Conservation (phyloP, 768 basidiomycete genomes). For the Agrocybe praecox region DNA sequence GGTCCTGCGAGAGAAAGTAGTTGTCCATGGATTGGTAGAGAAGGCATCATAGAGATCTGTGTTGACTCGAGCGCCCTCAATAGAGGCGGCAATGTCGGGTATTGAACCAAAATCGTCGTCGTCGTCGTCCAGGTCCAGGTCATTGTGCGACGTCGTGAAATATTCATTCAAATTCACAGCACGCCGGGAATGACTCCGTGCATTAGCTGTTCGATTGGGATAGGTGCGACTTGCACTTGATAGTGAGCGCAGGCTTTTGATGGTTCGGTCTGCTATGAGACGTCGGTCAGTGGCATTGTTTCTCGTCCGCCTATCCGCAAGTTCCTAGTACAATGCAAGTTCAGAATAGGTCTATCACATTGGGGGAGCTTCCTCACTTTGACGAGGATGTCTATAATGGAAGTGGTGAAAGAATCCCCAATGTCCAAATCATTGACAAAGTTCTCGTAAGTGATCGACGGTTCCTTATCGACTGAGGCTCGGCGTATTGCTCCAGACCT, state of each 20-base stretch:
- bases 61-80: slow-evolving; percentile 61
- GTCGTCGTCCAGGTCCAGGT: slow-evolving; percentile 70
- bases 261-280: slow-evolving; percentile 70
- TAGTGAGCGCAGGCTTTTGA: slow-evolving; percentile 60
- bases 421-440: slow-evolving; percentile 79
- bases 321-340: slow-evolving; percentile 49
- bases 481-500: slow-evolving; percentile 78
- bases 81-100: slow-evolving; percentile 36
- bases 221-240: slow-evolving; percentile 57
- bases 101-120: slow-evolving; percentile 58
- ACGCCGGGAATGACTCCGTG: slow-evolving; percentile 38
- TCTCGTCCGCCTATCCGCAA: slow-evolving; percentile 71
- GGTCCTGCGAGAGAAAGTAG: slow-evolving; percentile 20
- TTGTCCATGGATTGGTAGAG: slow-evolving; percentile 26
- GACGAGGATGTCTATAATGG: slow-evolving; percentile 75
- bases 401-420: slow-evolving; percentile 80
- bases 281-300: slow-evolving; percentile 53
- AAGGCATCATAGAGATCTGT: slow-evolving; percentile 70
- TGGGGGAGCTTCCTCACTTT: slow-evolving; percentile 50
- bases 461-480: slow-evolving; percentile 67
- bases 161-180: slow-evolving; percentile 47
- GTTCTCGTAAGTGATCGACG: slow-evolving; percentile 68
- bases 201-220: slow-evolving; percentile 32
- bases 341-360: background rate
- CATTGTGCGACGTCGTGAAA: slow-evolving; percentile 53